phyloP scores from a whole-genome alignment of 2,329 filamentous ascomycete species.

The Calonectria pseudoturangicola region DNA sequence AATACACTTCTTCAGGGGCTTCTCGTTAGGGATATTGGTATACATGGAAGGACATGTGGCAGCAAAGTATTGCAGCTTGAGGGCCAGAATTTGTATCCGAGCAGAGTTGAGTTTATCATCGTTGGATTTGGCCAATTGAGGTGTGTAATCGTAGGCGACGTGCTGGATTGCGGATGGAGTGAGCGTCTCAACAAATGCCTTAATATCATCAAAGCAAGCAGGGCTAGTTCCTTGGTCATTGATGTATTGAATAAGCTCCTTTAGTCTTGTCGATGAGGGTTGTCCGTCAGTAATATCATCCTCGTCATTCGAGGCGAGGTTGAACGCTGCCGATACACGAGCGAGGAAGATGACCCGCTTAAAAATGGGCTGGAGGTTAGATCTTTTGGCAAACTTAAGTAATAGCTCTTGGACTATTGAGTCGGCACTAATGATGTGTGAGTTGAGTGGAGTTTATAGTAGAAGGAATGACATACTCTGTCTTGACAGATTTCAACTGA shows the following conservation, averaged over 20 bases:
- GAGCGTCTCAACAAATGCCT: constrained; percentile 65
- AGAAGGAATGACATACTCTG: constrained; percentile 56
- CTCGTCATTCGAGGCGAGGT: constrained; percentile 55
- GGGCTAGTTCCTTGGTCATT: constrained; percentile 59
- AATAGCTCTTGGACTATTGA: constrained; percentile 57
- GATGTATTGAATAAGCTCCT: constrained; percentile 61
- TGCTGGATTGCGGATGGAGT: constrained; percentile 62
- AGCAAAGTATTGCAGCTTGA: constrained; percentile 67
- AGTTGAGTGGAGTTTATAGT: constrained; percentile 6
- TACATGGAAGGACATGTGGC: constrained; percentile 61
- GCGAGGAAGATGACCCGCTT: constrained; percentile 63
- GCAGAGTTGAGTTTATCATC: constrained; percentile 51
- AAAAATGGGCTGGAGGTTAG: constrained; percentile 61
- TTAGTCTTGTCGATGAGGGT: constrained; percentile 57
- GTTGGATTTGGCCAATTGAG: constrained; percentile 55
- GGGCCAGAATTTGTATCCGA: constrained; percentile 59
- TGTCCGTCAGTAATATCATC: constrained; percentile 54
- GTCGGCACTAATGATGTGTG: constrained; percentile 50
- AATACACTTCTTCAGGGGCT: constrained; percentile 49
- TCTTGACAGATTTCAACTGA: constrained; percentile 56
- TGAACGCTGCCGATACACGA: constrained; percentile 61
- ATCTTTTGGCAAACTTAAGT: constrained; percentile 54
- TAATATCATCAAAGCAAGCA: constrained; percentile 69
- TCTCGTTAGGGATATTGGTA: constrained; percentile 43
- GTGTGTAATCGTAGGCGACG: constrained; percentile 62